Percentiles rank a stretch among this genome's conserved stretches.
Conservation (phyloP, 345 rosid genomes). For the Gossypium anomalum region DNA sequence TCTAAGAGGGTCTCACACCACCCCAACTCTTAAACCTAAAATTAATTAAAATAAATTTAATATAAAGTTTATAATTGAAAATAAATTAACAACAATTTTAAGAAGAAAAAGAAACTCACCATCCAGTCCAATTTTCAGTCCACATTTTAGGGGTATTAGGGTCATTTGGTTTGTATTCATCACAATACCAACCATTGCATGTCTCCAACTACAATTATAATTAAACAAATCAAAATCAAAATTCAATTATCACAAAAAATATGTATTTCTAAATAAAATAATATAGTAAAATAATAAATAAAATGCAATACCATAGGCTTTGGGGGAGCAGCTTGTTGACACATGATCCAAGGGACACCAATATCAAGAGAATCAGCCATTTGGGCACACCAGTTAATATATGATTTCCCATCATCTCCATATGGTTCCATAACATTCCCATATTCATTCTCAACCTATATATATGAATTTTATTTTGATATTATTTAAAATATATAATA, state of each 20-base stretch:
- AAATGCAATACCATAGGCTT: slow-evolving; percentile 27
- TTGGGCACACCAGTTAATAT: slow-evolving; percentile 26
- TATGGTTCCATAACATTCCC: slow-evolving; percentile 24
- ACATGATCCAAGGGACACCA: slow-evolving; percentile 66
- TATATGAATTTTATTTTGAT: background rate
- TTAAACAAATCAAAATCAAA: background rate
- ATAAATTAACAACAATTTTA: too few species aligned
- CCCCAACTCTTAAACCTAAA: slow-evolving; percentile 62
- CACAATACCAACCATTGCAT: slow-evolving; percentile 59
- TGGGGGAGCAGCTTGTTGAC: slow-evolving; percentile 48
- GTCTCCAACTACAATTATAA: slow-evolving; percentile 39
- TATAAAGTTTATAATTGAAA: too few species aligned
- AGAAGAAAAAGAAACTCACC: slow-evolving; percentile 27
- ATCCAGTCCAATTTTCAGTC: slow-evolving; percentile 76
- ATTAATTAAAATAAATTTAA: background rate
- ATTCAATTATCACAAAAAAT: too few species aligned
- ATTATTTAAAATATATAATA: background rate
- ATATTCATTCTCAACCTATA: slow-evolving; percentile 38
- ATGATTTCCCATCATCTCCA: slow-evolving; percentile 22
- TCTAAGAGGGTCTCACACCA: slow-evolving; percentile 43
- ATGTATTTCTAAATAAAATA: too few species aligned
- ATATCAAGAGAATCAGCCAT: slow-evolving; percentile 34
- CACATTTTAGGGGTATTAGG: slow-evolving; percentile 51
- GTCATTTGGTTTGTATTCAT: slow-evolving; percentile 32
- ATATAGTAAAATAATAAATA: too few species aligned